Base-by-base conservation (phyloP, 2,329 filamentous ascomycete genomes). In the Alternaria gansuensis region DNA sequence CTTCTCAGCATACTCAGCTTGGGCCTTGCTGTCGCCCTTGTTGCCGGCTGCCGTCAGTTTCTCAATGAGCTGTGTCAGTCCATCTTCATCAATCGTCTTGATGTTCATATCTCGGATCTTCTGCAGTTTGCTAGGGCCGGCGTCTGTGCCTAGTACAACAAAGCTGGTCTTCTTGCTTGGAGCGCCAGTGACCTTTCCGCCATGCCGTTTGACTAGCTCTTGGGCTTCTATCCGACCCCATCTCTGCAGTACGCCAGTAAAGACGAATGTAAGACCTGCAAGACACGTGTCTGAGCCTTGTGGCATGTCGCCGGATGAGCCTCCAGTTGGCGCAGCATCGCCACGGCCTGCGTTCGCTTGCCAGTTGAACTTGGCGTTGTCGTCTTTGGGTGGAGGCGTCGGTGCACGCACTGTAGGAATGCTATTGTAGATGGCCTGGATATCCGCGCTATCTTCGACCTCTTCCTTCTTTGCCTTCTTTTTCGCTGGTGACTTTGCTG, bases 141-240 rank as follows among this genome's bases (percentile, higher is more conserved):
- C 95, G 76, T 98, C 95, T 26, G 85, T 85, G 41, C 95, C 95
- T 3, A 99, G 84, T 14, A 99, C 91, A 44, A 99, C 93, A 73
- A 92, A 99, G 71, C 86, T 95, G 0, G 96, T 99, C 78, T 97
- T 98, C 72, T 89, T 90, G 74, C 94, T 98, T 21, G 96, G 95
- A 5, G 87, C 89, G 9, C 82, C 83, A 9, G 90, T 96, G 24
- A 97, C 88, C 78, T 97, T 98, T 52, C 95, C 95, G 40, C 95
- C 96, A 75, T 97, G 96, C 62, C 89, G 88, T 77, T 99, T 99
- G 56, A 98, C 92, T 17, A 99, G 82, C 41, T 86, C 88, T 65
- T 93, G 89, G 1, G 87, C 94, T 69, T 97, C 93, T 5, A 96
- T 93, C 60, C 95, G 88, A 43, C 90, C 88, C 56, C 98, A 85